phyloP scores from a whole-genome alignment of 1,284 basidiomycete species.

The Puccinia polysora region DNA sequence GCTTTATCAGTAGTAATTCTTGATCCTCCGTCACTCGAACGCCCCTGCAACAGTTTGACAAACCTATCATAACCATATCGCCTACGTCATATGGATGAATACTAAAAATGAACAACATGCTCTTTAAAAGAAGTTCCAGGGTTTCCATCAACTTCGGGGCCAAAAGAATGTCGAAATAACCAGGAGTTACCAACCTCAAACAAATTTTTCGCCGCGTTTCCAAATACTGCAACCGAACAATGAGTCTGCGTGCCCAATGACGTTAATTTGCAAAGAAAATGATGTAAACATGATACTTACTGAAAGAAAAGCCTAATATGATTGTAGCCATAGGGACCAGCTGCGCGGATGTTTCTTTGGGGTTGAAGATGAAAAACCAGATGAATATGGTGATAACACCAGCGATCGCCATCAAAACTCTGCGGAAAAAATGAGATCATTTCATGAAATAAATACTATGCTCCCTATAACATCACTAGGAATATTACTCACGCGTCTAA shows the following conservation, averaged over 20 bases:
- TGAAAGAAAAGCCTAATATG: slow-evolving; percentile 56
- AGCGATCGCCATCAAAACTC: slow-evolving; percentile 64
- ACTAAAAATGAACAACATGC: slow-evolving; percentile 32
- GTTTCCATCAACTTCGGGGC: too few species aligned
- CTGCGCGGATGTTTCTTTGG: slow-evolving; percentile 65
- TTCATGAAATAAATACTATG: too few species aligned
- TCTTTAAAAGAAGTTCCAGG: background rate
- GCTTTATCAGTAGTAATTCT: too few species aligned
- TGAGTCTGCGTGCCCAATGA: too few species aligned
- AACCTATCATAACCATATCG: slow-evolving; percentile 52
- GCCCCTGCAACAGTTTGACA: too few species aligned
- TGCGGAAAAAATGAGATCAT: slow-evolving; percentile 20
- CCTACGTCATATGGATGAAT: slow-evolving; percentile 53
- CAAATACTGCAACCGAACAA: slow-evolving; percentile 61
- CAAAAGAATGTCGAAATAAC: too few species aligned
- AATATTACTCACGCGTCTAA: slow-evolving; percentile 57
- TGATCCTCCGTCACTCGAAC: too few species aligned
- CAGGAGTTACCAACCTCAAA: slow-evolving; percentile 62
- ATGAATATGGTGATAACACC: slow-evolving; percentile 66
- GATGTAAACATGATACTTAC: background rate
- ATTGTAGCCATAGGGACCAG: slow-evolving; percentile 75
- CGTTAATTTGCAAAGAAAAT: too few species aligned
- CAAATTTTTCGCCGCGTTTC: slow-evolving; percentile 71
- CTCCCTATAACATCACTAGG: too few species aligned
- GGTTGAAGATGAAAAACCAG: slow-evolving; percentile 73